Conservation (phyloP, 345 rosid genomes). For the Eutrema japonicum region DNA sequence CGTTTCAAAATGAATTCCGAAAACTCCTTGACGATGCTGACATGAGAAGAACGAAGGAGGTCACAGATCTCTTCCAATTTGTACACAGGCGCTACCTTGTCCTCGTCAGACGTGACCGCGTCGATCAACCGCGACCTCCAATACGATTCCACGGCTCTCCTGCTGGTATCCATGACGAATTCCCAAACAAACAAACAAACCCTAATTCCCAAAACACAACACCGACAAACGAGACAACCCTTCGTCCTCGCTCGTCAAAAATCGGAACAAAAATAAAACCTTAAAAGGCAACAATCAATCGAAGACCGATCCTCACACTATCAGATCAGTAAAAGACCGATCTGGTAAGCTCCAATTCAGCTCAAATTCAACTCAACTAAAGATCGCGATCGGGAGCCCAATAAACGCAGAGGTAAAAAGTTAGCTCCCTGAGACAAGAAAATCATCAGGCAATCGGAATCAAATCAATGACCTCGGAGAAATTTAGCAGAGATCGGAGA, state of each 20-base stretch:
- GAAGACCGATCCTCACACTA: slow-evolving; percentile 15
- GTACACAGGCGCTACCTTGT: slow-evolving; percentile 93
- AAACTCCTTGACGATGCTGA: slow-evolving; percentile 84
- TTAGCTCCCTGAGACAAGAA: not conserved
- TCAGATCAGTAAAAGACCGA: slow-evolving; percentile 33
- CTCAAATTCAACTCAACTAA: slow-evolving; percentile 14
- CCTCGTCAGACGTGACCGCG: slow-evolving; percentile 86
- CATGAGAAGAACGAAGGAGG: slow-evolving; percentile 83
- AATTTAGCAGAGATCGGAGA: slow-evolving; percentile 28
- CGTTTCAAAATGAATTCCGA: slow-evolving; percentile 84
- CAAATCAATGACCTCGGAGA: not conserved
- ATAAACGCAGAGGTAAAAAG: slow-evolving; percentile 15
- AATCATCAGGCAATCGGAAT: not conserved
- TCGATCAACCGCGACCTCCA: slow-evolving; percentile 97
- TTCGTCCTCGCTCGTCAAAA: slow-evolving; percentile 25
- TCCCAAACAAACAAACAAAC: not conserved
- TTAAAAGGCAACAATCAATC: not conserved
- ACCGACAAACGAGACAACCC: not conserved
- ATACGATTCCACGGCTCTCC: slow-evolving; percentile 98
- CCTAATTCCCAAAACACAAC: slow-evolving; percentile 17
- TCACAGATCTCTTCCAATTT: slow-evolving; percentile 95
- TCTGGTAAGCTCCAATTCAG: slow-evolving; percentile 32
- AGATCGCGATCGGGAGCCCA: slow-evolving; percentile 33
- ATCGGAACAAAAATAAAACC: not conserved
- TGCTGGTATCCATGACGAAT: slow-evolving; percentile 85